Base-by-base conservation (phyloP, 768 basidiomycete species). In the Pleurotus giganteus region DNA sequence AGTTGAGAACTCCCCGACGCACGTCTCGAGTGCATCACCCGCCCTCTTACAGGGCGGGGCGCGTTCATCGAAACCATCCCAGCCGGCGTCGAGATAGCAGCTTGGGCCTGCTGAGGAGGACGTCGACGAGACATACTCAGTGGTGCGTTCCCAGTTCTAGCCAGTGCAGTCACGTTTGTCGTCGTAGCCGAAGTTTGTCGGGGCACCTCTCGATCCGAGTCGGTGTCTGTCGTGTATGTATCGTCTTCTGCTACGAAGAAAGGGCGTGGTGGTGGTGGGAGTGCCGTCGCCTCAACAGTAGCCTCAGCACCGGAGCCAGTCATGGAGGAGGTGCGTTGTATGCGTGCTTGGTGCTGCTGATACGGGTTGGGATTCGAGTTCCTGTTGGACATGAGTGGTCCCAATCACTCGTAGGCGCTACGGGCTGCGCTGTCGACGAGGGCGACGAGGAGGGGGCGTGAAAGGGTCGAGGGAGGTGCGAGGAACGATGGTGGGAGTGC, bases 211-310 rank as follows among this genome's bases (percentile, higher is more conserved):
- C 49, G 29, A 21, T 51, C 49, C 9, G 49, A 51, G 49, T 51
- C 49, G 13, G 34, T 37, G 27, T 51, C 49, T 12, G 46, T 47
- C 15, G 27, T 47, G 27, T 47, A 47, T 23, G 26, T 4, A 24
- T 51, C 49, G 1, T 51, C 49, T 9, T 34, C 49, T 6, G 17
- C 49, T 13, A 51, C 49, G 19, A 51, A 51, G 49, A 51, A 51
- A 11, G 49, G 49, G n/a, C 49, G 49, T 13, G 49, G 49, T 13
- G 44, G 44, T 45, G 39, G 39, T 1, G 19, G 5, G 9, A 17
- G 7, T 41, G 39, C 39, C 9, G 39, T 17, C 7, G 39, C 39
- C 7, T 11, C 39, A n/a, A 4, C 39, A 17, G 39, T 19, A 9
- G 34, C n/a, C 34, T 9, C 34, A 36, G 34, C 34, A 11, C 11